phyloP scores from a whole-genome alignment of 305 asterid species.

The Ajuga reptans region DNA sequence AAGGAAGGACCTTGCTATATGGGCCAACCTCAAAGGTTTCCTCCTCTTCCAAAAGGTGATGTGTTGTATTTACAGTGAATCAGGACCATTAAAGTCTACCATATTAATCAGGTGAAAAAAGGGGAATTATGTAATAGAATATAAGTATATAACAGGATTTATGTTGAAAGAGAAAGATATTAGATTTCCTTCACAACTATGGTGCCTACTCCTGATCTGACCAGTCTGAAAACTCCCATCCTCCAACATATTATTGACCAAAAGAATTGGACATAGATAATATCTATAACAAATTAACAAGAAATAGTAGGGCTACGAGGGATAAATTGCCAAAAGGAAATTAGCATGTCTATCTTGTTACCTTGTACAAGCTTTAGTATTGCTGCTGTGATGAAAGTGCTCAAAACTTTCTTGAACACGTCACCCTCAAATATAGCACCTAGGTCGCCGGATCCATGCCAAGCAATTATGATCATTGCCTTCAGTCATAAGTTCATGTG shows the following conservation, averaged over 20 bases:
- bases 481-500: constrained; percentile 28
- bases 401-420: constrained; percentile 72
- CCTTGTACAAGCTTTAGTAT: constrained; percentile 81
- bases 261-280: not conserved
- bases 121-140: not conserved
- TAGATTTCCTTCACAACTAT: not conserved
- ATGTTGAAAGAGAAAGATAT: not conserved
- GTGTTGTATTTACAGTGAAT: not conserved
- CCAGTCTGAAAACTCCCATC: not conserved
- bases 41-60: not conserved
- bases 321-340: not conserved
- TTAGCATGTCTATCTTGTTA: constrained; percentile 23
- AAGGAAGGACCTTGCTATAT: not conserved
- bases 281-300: not conserved
- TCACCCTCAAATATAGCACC: constrained; percentile 53
- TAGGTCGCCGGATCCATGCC: constrained; percentile 74
- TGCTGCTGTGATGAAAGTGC: constrained; percentile 92
- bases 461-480: constrained; percentile 93
- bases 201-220: not conserved
- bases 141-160: not conserved
- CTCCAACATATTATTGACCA: not conserved
- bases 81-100: not conserved
- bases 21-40: not conserved
- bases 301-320: not conserved
- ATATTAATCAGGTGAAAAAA: not conserved